Evolutionary conservation across 2,329 filamentous ascomycete genomes (phyloP).

Genomic region (Sporothrix pallida): DNA sequence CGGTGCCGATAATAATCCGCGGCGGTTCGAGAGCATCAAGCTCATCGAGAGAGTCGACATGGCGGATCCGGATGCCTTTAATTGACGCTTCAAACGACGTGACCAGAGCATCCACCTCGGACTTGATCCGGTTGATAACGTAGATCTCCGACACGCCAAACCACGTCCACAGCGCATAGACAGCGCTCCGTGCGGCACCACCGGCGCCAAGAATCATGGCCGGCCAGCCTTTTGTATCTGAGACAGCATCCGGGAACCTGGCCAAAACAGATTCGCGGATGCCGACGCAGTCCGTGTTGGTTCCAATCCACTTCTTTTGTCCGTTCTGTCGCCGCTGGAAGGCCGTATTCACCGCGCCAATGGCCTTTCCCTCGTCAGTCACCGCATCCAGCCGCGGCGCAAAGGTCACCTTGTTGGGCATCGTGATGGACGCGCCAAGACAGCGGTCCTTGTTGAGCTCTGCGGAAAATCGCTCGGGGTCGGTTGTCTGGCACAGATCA

Average conservation of each 20-base stretch:
- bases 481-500: background rate
- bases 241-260: background rate
- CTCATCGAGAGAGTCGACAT: background rate
- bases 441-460: background rate
- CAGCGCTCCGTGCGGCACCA: constrained; percentile 10
- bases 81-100: background rate
- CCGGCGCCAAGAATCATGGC: constrained; percentile 17
- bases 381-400: background rate
- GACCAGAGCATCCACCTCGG: background rate
- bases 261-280: constrained; percentile 9
- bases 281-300: constrained; percentile 25
- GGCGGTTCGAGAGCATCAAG: background rate
- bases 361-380: background rate
- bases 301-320: background rate
- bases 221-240: background rate
- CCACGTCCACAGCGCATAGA: constrained; percentile 23
- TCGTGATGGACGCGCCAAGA: background rate
- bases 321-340: background rate
- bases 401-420: constrained; percentile 24
- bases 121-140: constrained; percentile 18
- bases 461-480: background rate
- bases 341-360: constrained; percentile 11
- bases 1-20: background rate
- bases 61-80: background rate
- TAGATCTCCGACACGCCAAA: background rate